Percentiles rank a stretch among this genome's conserved stretches.
Conservation (phyloP, 116 monocot genomes). For the Iris pallida region DNA sequence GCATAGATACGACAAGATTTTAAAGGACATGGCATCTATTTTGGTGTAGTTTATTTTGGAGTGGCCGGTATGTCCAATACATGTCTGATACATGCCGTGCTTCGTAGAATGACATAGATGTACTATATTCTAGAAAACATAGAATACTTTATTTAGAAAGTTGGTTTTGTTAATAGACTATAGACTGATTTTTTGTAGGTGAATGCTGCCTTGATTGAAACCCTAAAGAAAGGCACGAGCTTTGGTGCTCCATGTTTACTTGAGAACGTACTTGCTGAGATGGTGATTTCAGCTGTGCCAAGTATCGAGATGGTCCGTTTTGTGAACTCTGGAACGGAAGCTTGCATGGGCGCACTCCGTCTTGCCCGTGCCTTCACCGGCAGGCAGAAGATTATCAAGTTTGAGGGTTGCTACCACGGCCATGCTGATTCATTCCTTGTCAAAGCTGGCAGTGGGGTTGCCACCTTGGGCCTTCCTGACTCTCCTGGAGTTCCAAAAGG, state of each 20-base stretch:
- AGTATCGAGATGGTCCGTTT: conserved; percentile 51
- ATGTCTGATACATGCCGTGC: no score
- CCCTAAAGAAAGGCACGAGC: conserved; percentile 28
- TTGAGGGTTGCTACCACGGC: conserved; percentile 53
- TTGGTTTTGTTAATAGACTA: no score
- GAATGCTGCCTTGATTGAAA: conserved; percentile 34
- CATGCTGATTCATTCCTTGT: conserved; percentile 47
- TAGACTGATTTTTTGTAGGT: conserved; percentile 13
- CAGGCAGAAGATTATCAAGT: conserved; percentile 38
- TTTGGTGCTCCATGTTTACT: conserved; percentile 27
- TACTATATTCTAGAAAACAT: no score
- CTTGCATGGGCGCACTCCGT: conserved; percentile 37
- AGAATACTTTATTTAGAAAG: no score
- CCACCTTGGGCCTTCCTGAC: conserved; percentile 31
- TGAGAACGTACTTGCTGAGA: conserved; percentile 38
- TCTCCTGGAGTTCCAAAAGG: conserved; percentile 43
- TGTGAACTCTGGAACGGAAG: conserved; percentile 39
- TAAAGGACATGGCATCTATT: no score
- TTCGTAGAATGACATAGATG: no score
- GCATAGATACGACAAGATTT: no score
- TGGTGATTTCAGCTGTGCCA: conserved; percentile 51
- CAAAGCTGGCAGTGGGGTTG: conserved; percentile 40
- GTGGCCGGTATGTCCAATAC: no score
- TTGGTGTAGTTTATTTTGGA: no score
- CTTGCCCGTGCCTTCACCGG: conserved; percentile 44